Base-by-base conservation (phyloP, 164 flowering plant genomes). In the Tetracentron sinense region DNA sequence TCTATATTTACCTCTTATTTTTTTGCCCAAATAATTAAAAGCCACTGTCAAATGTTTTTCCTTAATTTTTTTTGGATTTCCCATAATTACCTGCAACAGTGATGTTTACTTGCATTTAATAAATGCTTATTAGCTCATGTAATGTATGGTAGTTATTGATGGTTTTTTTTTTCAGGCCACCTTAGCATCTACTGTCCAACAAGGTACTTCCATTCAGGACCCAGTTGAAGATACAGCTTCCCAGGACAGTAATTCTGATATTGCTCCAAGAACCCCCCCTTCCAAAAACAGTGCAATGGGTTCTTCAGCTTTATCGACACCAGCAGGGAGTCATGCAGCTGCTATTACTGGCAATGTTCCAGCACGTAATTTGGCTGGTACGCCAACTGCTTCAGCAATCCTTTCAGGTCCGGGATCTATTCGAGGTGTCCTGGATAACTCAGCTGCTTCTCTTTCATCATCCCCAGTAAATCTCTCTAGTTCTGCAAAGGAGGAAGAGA, bases 401-500 rank as follows among this genome's bases (percentile, higher is more conserved):
- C 76, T 79, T 70, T 72, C 85, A 47, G 74, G 79, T 70, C 60
- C 89, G 49, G 70, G 52, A 69, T 61, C 83, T 74, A 69, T 63
- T 56, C 77, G 82, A 46, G 78, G 74, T 67, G 75, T 56, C n/a
- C 25, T 77, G 67, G 96, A 89, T 47, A 79, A 59, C 71, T 61
- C 81, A 22, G 72, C 71, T 71, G 72, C 78, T 70, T 27, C 74
- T 58, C 66, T 59, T 63, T 61, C 82, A 23, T 70, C 90, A 42
- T 77, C 92, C 30, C 79, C 93, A 29, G 56, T 68, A 47, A 76
- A 71, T 69, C 58, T 87, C 23, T 54, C 92, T 54, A 72, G 15
- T 75, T 61, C 88, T 17, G 62, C 71, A 2, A 87, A 87, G 75
- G 98, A 92, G 68, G 99, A 88, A 67, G 97, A 95, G 22, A 54